A percentile compares a stretch with the other conserved stretches of the same genome.
Conservation (phyloP, 1,284 basidiomycete genomes). For the Ceraceosorus guamensis region DNA sequence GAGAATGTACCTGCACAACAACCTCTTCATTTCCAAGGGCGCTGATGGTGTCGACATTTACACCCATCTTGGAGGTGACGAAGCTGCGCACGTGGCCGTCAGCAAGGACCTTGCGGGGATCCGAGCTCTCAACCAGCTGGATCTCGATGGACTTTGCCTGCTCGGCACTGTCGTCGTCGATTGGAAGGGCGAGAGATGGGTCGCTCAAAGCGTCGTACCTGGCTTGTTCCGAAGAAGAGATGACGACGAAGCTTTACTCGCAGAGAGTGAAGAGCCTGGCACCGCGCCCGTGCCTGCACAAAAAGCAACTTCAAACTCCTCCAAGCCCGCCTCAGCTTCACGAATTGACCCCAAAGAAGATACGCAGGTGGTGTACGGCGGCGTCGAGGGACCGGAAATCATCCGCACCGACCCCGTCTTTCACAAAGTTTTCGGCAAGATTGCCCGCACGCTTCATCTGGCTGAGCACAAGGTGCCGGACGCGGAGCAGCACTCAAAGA, state of each 20-base stretch:
- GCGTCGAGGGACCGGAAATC: conserved; percentile 52
- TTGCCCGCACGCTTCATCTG: conserved; percentile 53
- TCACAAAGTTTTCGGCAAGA: conserved; percentile 54
- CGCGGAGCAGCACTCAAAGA: conserved; percentile 50
- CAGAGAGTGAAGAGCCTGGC: conserved; percentile 15
- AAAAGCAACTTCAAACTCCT: not conserved
- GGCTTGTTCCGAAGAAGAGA: conserved; percentile 54
- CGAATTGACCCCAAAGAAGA: conserved; percentile 46
- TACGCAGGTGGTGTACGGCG: conserved; percentile 53
- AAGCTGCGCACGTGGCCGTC: conserved; percentile 55
- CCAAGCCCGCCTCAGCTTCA: conserved; percentile 12
- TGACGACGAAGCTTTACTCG: conserved; percentile 25
- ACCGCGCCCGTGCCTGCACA: conserved; percentile 5
- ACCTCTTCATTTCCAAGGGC: conserved; percentile 58
- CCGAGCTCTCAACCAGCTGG: conserved; percentile 54
- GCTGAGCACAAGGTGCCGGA: conserved; percentile 54
- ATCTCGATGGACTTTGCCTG: conserved; percentile 50
- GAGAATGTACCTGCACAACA: conserved; percentile 57
- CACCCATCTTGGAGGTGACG: conserved; percentile 56
- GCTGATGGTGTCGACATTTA: conserved; percentile 56
- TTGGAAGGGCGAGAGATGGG: conserved; percentile 57
- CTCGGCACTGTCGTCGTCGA: conserved; percentile 54
- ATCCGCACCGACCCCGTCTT: conserved; percentile 51
- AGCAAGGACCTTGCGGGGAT: conserved; percentile 57
- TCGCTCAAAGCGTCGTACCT: conserved; percentile 57